phyloP scores from a whole-genome alignment of 75 land plant genomes.

The Cunninghamia lanceolata region DNA sequence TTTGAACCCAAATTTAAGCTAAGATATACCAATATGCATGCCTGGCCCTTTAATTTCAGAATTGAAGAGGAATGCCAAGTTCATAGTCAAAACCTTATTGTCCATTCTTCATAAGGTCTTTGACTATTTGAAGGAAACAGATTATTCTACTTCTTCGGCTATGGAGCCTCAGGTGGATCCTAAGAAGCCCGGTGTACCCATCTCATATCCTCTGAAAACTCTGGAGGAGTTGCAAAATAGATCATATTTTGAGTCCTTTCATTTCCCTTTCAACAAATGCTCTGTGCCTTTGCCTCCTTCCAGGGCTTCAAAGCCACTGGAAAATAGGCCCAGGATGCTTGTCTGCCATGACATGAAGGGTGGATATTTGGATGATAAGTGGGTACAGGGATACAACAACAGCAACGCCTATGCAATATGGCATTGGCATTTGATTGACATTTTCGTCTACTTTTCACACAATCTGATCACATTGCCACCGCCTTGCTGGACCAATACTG shows the following conservation, averaged over 20 bases:
- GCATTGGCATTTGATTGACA: conserved; percentile 94
- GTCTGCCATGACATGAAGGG: conserved; percentile 94
- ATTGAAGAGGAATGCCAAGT: background rate
- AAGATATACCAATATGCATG: background rate
- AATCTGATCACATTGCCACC: conserved; percentile 82
- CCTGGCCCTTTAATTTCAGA: background rate
- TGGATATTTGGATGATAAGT: conserved; percentile 78
- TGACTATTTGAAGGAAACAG: background rate
- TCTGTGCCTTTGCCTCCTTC: conserved; percentile 36
- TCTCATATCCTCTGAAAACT: conserved; percentile 67
- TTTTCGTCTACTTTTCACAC: conserved; percentile 95
- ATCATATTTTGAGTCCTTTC: conserved; percentile 64
- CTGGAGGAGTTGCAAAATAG: conserved; percentile 57
- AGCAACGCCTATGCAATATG: conserved; percentile 68
- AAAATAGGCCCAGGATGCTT: conserved; percentile 52
- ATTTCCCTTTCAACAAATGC: conserved; percentile 57
- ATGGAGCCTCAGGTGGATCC: conserved; percentile 28
- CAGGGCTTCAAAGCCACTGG: conserved; percentile 8
- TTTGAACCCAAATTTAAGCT: background rate
- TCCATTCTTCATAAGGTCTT: background rate
- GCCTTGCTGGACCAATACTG: conserved; percentile 91
- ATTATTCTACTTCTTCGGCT: background rate
- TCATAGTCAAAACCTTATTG: background rate
- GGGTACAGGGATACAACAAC: conserved; percentile 73
- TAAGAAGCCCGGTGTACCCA: conserved; percentile 38